These are phyloP conservation scores for Leptomonas pyrrhocoris DNA, from an alignment of 208 protist genomes.

Conservation along the genomic window DNA sequence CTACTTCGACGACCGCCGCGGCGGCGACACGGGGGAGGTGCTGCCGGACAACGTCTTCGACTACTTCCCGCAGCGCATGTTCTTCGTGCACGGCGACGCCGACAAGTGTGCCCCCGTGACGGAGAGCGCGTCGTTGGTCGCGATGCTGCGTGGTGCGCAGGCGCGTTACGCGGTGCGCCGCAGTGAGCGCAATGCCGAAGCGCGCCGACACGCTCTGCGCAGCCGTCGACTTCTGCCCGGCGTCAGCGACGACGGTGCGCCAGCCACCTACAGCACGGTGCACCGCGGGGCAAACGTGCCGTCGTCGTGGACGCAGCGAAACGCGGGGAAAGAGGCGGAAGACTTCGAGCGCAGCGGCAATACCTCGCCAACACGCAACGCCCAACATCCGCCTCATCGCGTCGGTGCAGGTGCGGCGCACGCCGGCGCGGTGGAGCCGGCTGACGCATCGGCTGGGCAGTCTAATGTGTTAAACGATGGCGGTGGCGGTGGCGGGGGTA, in stretches of 20 bases:
- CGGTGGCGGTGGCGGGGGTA: neutral
- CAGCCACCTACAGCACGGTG: neutral
- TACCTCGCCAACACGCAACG: neutral
- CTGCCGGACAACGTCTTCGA: conserved; percentile 87
- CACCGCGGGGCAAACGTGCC: neutral
- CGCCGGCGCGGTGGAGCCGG: no score
- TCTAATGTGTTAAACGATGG: conserved; percentile 3
- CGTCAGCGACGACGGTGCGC: neutral
- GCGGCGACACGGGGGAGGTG: conserved; percentile 57
- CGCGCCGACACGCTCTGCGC: conserved; percentile 35
- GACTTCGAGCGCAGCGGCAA: neutral
- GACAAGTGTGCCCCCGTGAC: conserved; percentile 77
- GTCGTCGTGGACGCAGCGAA: neutral
- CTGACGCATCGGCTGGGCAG: neutral
- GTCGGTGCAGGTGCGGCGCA: no score
- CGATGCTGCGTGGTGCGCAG: conserved; percentile 64
- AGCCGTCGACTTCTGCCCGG: conserved; percentile 16
- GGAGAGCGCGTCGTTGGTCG: conserved; percentile 72
- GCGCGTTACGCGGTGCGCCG: conserved; percentile 35
- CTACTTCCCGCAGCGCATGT: conserved; percentile 76
- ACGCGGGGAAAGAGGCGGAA: conserved; percentile 10
- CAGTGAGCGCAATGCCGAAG: conserved; percentile 25
- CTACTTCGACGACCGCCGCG: conserved; percentile 74
- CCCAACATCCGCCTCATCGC: neutral
- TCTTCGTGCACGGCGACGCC: conserved; percentile 83